Evolutionary conservation across 441 rosid species (phyloP).

Genomic region (Populus trichocarpa): DNA sequence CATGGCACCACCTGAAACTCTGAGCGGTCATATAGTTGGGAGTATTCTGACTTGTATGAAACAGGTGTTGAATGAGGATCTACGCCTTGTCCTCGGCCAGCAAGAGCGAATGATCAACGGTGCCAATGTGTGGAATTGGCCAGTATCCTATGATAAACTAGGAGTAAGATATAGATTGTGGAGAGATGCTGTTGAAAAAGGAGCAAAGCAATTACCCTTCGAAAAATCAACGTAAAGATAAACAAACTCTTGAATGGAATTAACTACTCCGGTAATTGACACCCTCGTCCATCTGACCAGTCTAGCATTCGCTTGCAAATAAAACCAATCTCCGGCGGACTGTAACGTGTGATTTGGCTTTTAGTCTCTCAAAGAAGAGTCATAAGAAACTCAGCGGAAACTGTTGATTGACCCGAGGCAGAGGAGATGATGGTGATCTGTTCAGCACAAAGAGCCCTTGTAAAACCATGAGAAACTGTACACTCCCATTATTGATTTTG

Average conservation of each 20-base stretch:
- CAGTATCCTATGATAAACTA: slow-evolving; percentile 82
- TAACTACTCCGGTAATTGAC: slow-evolving; percentile 9
- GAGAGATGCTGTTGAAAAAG: slow-evolving; percentile 74
- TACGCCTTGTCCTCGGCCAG: slow-evolving; percentile 78
- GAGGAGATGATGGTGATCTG: slow-evolving; percentile 12
- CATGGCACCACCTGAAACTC: neutral
- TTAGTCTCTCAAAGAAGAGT: neutral
- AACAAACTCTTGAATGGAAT: slow-evolving; percentile 11
- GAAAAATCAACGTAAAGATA: slow-evolving; percentile 38
- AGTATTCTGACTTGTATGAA: neutral
- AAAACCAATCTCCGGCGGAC: neutral
- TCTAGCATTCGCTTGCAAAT: slow-evolving; percentile 9
- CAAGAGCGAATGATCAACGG: slow-evolving; percentile 89
- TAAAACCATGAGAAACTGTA: slow-evolving; percentile 29
- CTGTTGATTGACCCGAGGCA: slow-evolving; percentile 37
- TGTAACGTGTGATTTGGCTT: neutral
- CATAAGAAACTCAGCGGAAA: slow-evolving; percentile 15
- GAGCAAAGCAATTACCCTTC: slow-evolving; percentile 65
- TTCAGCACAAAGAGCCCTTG: slow-evolving; percentile 18
- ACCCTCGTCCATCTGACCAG: neutral
- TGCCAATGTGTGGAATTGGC: slow-evolving; percentile 83
- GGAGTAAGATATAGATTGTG: slow-evolving; percentile 91
- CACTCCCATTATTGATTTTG: slow-evolving; percentile 29
- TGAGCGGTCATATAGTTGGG: neutral
- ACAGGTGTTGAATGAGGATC: slow-evolving; percentile 91